Evolutionary conservation across 1,139 yeast species (phyloP).

Genomic region (Taphrina sp.): DNA sequence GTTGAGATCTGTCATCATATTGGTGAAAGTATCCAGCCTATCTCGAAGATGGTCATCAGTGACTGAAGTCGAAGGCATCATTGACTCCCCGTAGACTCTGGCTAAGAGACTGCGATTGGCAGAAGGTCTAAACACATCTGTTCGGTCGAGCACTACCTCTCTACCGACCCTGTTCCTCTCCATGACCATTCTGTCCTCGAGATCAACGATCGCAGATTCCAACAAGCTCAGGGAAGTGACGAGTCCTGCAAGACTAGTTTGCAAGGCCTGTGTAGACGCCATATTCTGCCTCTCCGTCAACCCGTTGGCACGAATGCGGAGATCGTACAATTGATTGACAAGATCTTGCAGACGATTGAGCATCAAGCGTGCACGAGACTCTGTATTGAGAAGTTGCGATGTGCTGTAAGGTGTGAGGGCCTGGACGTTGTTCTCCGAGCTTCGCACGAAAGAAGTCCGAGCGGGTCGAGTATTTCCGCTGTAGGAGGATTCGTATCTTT

Average conservation of each 20-base stretch:
- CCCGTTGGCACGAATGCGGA: not conserved
- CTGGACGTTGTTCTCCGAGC: too few relatives aligned
- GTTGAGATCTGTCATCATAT: not conserved
- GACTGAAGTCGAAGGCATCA: not conserved
- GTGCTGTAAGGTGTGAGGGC: too few relatives aligned
- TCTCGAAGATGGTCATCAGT: not conserved
- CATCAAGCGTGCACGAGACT: slow-evolving; percentile 9
- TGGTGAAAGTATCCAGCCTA: not conserved
- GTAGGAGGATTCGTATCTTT: too few relatives aligned
- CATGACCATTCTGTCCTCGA: not conserved
- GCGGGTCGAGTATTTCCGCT: too few relatives aligned
- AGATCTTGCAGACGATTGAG: slow-evolving; percentile 2
- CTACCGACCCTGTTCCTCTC: not conserved
- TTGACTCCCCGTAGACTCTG: not conserved
- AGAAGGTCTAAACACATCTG: not conserved
- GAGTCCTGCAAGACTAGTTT: not conserved
- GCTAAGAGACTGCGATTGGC: slow-evolving; percentile 1
- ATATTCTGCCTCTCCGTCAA: not conserved
- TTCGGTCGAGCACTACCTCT: not conserved
- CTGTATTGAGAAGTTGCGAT: not conserved
- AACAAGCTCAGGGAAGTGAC: not conserved
- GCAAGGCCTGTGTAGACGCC: not conserved
- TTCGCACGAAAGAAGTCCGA: too few relatives aligned
- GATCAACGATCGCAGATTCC: not conserved
- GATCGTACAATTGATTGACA: not conserved